These are phyloP conservation scores for Penicillium decumbens DNA, from an alignment of 2,329 filamentous ascomycete species.

Conservation along the genomic window DNA sequence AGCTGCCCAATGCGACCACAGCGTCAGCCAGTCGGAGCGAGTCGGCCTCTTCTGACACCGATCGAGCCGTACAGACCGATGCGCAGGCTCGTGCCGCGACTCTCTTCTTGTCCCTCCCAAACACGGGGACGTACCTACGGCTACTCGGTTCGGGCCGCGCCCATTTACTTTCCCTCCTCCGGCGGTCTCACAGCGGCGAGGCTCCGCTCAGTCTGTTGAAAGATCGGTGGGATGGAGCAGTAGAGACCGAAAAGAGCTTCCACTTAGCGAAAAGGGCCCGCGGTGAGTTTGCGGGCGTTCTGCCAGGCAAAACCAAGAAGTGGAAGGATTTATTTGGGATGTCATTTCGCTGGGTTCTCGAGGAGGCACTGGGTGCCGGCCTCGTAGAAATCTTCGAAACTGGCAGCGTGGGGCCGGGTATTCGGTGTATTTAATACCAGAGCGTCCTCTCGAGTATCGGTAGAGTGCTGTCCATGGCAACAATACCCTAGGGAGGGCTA, in stretches of 20 bases:
- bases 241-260: constrained; percentile 44
- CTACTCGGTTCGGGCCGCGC: constrained; percentile 52
- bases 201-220: constrained; percentile 51
- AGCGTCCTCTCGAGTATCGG: too few species aligned
- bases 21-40: constrained; percentile 28
- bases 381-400: constrained; percentile 61
- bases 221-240: constrained; percentile 62
- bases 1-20: constrained; percentile 22
- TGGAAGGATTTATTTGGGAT: constrained; percentile 59
- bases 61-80: constrained; percentile 15
- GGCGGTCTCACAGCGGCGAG: constrained; percentile 51
- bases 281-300: constrained; percentile 52
- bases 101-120: constrained; percentile 54
- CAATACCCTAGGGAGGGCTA: too few species aligned
- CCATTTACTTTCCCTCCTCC: constrained; percentile 52
- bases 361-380: constrained; percentile 58
- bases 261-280: constrained; percentile 51
- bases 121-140: constrained; percentile 57
- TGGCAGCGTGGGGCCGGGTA: constrained; percentile 56
- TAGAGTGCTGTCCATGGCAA: too few species aligned
- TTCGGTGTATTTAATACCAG: constrained; percentile 28
- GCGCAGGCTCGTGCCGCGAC: constrained; percentile 28
- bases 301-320: constrained; percentile 59
- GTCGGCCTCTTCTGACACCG: constrained; percentile 8
- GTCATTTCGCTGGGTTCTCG: constrained; percentile 57